A percentile compares a stretch with the other conserved stretches of the same genome.
phyloP scores from a whole-genome alignment of 2,329 filamentous ascomycete species.

The Penicillium olsonii region DNA sequence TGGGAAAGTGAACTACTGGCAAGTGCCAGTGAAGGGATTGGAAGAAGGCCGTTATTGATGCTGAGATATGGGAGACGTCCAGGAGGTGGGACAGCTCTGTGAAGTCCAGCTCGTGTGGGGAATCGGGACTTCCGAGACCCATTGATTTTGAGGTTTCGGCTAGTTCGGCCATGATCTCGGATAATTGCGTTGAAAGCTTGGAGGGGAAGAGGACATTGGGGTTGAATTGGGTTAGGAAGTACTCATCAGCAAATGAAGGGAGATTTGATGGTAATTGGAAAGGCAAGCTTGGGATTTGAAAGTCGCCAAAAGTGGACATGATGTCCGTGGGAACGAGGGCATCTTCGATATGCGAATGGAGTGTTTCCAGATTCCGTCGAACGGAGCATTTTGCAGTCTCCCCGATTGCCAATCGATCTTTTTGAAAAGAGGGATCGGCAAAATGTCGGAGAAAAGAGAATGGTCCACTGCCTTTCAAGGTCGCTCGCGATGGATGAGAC shows the following conservation, averaged over 20 bases:
- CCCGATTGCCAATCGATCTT: constrained; percentile 32
- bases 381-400: constrained; percentile 33
- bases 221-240: constrained; percentile 17
- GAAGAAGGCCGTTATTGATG: constrained; percentile 32
- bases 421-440: constrained; percentile 28
- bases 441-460: constrained; percentile 34
- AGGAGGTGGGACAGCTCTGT: constrained; percentile 25
- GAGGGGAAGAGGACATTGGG: constrained; percentile 21
- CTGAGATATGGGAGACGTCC: constrained; percentile 27
- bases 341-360: constrained; percentile 31
- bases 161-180: constrained; percentile 27
- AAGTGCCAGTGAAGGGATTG: constrained; percentile 36
- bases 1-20: constrained; percentile 34
- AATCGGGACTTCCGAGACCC: constrained; percentile 2
- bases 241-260: constrained; percentile 14
- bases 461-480: constrained; percentile 9
- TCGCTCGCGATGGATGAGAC: background rate
- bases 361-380: constrained; percentile 27
- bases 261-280: constrained; percentile 9
- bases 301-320: constrained; percentile 13
- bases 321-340: constrained; percentile 25
- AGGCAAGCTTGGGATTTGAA: constrained; percentile 13
- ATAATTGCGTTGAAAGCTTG: constrained; percentile 27
- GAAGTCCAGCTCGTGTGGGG: constrained; percentile 12
- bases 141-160: constrained; percentile 33